A percentile compares a stretch with the other conserved stretches of the same genome.
These are phyloP conservation scores for Drechslerella coelobrocha DNA, from an alignment of 2,329 filamentous ascomycete species.

Conservation along the genomic window DNA sequence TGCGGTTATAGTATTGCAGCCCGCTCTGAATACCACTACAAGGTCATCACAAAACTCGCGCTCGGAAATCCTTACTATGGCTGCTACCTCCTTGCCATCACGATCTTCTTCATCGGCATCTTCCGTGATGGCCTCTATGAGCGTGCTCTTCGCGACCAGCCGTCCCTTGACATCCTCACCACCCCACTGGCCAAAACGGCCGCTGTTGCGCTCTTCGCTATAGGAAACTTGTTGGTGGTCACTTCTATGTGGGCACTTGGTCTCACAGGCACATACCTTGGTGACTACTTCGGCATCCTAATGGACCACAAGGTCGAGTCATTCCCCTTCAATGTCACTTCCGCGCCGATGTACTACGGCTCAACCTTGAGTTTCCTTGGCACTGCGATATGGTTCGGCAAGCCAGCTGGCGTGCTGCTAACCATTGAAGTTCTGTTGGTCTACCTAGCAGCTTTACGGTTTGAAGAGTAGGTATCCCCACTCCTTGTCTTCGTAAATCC, in stretches of 20 bases:
- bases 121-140: slow-evolving; percentile 80
- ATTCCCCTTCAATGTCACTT: slow-evolving; percentile 92
- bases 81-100: slow-evolving; percentile 86
- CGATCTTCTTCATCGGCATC: slow-evolving; percentile 91
- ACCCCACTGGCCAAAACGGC: slow-evolving; percentile 67
- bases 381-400: slow-evolving; percentile 81
- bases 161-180: slow-evolving; percentile 62
- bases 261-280: slow-evolving; percentile 92
- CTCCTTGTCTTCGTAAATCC: slow-evolving; percentile 56
- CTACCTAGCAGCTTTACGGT: slow-evolving; percentile 53
- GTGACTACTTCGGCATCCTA: slow-evolving; percentile 97
- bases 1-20: slow-evolving; percentile 36
- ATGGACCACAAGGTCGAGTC: slow-evolving; percentile 94
- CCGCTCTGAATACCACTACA: slow-evolving; percentile 82
- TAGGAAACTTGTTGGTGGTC: slow-evolving; percentile 83
- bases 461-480: slow-evolving; percentile 59
- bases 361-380: slow-evolving; percentile 91
- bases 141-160: slow-evolving; percentile 74
- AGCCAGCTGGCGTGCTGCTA: slow-evolving; percentile 78
- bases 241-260: slow-evolving; percentile 90
- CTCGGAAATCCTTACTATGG: slow-evolving; percentile 76
- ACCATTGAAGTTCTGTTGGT: slow-evolving; percentile 52
- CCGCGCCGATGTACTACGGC: slow-evolving; percentile 95
- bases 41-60: slow-evolving; percentile 85
- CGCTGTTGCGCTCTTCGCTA: slow-evolving; percentile 73